Conservation (phyloP, 108 stramenopile genomes). For the Skeletonema potamos region DNA sequence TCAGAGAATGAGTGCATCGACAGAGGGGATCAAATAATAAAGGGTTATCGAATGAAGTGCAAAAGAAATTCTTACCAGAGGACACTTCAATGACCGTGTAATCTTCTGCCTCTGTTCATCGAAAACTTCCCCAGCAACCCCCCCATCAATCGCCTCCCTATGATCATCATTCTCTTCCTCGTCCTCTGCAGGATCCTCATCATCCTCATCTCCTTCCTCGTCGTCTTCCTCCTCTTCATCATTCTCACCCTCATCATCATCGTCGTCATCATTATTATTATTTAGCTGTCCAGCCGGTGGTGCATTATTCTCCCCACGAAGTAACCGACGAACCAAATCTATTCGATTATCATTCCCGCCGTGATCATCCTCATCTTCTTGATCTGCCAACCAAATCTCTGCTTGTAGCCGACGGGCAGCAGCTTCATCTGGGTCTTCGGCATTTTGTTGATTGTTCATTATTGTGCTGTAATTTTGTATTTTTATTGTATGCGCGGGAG, state of each 20-base stretch:
- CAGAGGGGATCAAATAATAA: background rate
- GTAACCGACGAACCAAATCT: conserved; percentile 5
- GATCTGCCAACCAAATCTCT: conserved; percentile 41
- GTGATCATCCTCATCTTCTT: conserved; percentile 27
- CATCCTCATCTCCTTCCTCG: conserved; percentile 12
- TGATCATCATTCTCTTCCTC: conserved; percentile 20
- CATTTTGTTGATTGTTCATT: conserved; percentile 12
- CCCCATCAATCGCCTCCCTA: conserved; percentile 37
- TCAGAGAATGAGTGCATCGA: background rate
- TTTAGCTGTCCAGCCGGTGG: conserved; percentile 19
- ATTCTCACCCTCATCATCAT: conserved; percentile 21
- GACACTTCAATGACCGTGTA: conserved; percentile 30
- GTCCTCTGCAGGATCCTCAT: conserved; percentile 22
- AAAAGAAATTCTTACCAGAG: conserved; percentile 20
- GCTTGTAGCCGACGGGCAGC: conserved; percentile 39
- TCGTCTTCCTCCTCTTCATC: conserved; percentile 21
- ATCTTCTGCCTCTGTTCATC: conserved; percentile 22
- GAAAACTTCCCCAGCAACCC: conserved; percentile 43
- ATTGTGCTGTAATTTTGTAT: background rate
- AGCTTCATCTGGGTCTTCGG: conserved; percentile 25
- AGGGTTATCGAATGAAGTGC: background rate
- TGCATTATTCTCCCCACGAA: conserved; percentile 33
- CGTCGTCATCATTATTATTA: background rate
- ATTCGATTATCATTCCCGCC: conserved; percentile 27
- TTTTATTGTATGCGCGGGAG: no score